phyloP scores from a whole-genome alignment of 768 basidiomycete genomes.

The Naematelia aurantialba region DNA sequence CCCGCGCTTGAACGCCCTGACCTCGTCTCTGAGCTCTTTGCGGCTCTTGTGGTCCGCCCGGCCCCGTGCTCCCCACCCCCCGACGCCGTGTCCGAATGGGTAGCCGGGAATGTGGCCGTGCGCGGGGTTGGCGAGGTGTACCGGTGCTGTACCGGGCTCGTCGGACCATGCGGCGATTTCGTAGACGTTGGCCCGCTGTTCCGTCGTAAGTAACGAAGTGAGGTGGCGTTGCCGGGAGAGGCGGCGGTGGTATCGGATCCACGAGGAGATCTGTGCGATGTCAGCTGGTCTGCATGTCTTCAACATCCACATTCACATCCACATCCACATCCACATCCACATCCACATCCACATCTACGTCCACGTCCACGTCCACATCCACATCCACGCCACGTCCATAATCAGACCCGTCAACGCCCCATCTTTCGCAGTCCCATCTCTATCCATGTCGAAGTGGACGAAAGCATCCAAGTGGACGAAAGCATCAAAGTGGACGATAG shows the following conservation, averaged over 20 bases:
- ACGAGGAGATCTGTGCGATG: conserved; percentile 39
- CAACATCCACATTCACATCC: neutral
- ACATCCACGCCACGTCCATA: too few relatives aligned
- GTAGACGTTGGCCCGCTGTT: conserved; percentile 35
- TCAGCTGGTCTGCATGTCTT: conserved; percentile 3
- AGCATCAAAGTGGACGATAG: too few relatives aligned
- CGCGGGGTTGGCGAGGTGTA: neutral
- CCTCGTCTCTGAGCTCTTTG: conserved; percentile 23
- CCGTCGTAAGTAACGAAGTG: conserved; percentile 17
- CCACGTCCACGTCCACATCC: too few relatives aligned
- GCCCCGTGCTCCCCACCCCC: neutral
- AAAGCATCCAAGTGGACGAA: too few relatives aligned
- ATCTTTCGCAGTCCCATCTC: too few relatives aligned
- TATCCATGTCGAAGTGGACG: too few relatives aligned
- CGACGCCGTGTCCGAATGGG: neutral
- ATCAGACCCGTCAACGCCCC: too few relatives aligned
- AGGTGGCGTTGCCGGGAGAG: conserved; percentile 28
- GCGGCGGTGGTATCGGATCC: conserved; percentile 32
- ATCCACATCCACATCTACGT: too few relatives aligned
- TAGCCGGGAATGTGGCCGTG: conserved; percentile 3
- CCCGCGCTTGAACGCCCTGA: conserved; percentile 30
- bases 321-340: too few relatives aligned
- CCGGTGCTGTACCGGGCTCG: conserved; percentile 27
- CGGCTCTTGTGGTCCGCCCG: conserved; percentile 18
- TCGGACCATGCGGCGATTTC: conserved; percentile 45